phyloP scores from a whole-genome alignment of 352 stramenopile genomes.

The Phytophthora tentaculata region DNA sequence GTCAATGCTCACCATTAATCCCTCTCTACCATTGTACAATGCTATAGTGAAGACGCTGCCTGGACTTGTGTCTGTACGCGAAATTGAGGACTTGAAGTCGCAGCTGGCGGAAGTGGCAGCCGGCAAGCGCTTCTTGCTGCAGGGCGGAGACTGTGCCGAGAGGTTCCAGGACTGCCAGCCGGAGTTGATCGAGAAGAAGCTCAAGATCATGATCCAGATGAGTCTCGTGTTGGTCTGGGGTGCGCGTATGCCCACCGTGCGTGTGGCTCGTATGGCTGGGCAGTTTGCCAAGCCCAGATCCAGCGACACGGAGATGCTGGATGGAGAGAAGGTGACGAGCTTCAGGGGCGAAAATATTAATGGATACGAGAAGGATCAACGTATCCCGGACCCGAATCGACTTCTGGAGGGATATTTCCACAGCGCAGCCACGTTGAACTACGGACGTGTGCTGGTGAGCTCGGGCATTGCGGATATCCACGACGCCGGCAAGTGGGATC shows the following conservation, averaged over 20 bases:
- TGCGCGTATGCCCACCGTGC: slow-evolving; percentile 96
- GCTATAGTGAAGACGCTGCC: slow-evolving; percentile 78
- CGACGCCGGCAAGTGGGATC: slow-evolving; percentile 96
- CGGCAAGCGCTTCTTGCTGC: slow-evolving; percentile 98
- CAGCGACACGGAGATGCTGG: slow-evolving; percentile 93
- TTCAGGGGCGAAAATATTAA: slow-evolving; percentile 99
- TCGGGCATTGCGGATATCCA: slow-evolving; percentile 98
- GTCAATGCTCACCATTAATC: slow-evolving; percentile 4
- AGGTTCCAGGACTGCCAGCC: slow-evolving; percentile 93
- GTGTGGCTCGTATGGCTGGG: slow-evolving; percentile 96
- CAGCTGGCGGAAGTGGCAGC: slow-evolving; percentile 93
- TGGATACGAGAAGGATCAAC: slow-evolving; percentile 91
- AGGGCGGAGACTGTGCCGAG: slow-evolving; percentile 99
- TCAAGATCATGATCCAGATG: slow-evolving; percentile 98
- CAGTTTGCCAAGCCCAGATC: slow-evolving; percentile 99
- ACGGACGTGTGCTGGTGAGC: slow-evolving; percentile 94
- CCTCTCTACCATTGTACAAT: not conserved
- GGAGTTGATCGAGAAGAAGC: slow-evolving; percentile 90
- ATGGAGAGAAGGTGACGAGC: slow-evolving; percentile 94
- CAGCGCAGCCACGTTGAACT: slow-evolving; percentile 97
- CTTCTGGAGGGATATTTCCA: slow-evolving; percentile 98
- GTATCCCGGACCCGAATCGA: slow-evolving; percentile 93
- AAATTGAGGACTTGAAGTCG: slow-evolving; percentile 93
- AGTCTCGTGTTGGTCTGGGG: slow-evolving; percentile 97
- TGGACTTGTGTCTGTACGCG: slow-evolving; percentile 96